Evolutionary conservation across 345 rosid genomes (phyloP).

Genomic region (Lepidium didymum): DNA sequence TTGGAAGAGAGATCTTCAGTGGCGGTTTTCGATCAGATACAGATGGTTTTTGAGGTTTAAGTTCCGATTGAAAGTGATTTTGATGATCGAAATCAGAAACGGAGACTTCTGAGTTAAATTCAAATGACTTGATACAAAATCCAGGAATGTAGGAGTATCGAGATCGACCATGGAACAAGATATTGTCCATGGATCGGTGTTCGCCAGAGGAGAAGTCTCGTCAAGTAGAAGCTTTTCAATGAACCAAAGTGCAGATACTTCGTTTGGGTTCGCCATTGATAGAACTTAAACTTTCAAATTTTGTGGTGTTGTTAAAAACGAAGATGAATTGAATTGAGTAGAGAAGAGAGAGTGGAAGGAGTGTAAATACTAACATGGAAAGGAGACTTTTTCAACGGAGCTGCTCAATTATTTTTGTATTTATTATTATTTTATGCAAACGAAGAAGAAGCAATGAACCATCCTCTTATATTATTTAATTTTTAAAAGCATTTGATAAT

Average conservation of each 20-base stretch:
- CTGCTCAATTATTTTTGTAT: background rate
- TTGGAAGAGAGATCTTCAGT: slow-evolving; percentile 45
- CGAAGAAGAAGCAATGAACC: slow-evolving; percentile 16
- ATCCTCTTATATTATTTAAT: background rate
- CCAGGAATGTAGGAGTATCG: slow-evolving; percentile 22
- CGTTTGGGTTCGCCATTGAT: slow-evolving; percentile 35
- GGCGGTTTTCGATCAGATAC: slow-evolving; percentile 33
- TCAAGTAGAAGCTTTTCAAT: slow-evolving; percentile 53
- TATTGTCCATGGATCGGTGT: slow-evolving; percentile 13
- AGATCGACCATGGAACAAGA: slow-evolving; percentile 32
- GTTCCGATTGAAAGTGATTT: background rate
- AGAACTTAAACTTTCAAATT: background rate
- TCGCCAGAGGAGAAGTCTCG: slow-evolving; percentile 35
- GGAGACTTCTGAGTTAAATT: slow-evolving; percentile 26
- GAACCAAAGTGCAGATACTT: slow-evolving; percentile 41
- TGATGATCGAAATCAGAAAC: background rate
- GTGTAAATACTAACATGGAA: slow-evolving; percentile 4
- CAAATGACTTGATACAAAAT: slow-evolving; percentile 1
- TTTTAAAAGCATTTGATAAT: no score
- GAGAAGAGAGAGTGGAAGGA: slow-evolving; percentile 22
- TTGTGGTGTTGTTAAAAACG: no score
- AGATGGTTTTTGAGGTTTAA: background rate
- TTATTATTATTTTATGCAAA: background rate
- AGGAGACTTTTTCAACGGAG: slow-evolving; percentile 21
- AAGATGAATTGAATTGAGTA: slow-evolving; percentile 22